Conservation (phyloP, 441 rosid species). For the Dalechampia spathulata region DNA sequence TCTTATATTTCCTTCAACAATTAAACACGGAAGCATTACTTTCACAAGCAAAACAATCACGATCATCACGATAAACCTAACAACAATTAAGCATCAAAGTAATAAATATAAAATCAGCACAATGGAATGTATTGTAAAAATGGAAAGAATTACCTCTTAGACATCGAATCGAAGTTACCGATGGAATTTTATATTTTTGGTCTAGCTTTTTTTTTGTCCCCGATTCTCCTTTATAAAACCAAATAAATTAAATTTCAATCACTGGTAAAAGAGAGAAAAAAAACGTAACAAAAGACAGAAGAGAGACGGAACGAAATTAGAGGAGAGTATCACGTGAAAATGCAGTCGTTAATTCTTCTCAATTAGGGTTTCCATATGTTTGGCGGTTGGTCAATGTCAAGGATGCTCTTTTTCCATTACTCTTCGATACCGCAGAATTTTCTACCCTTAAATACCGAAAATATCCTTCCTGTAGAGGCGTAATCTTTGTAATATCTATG, state of each 20-base stretch:
- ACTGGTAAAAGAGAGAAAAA: too few relatives aligned
- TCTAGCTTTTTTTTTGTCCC: background rate
- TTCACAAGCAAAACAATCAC: background rate
- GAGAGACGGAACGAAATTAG: background rate
- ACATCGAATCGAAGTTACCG: constrained; percentile 3
- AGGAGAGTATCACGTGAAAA: constrained; percentile 7
- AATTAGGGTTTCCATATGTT: constrained; percentile 6
- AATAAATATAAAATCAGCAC: background rate
- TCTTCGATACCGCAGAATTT: constrained; percentile 7
- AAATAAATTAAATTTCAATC: background rate
- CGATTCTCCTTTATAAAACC: too few relatives aligned
- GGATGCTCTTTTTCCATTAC: background rate
- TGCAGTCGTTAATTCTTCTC: background rate
- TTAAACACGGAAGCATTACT: background rate
- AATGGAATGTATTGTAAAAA: background rate
- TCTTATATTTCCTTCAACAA: background rate
- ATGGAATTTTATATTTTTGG: background rate
- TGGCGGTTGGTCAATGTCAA: constrained; percentile 6
- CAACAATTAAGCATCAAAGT: background rate
- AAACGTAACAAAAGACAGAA: background rate
- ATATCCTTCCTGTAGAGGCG: too few relatives aligned
- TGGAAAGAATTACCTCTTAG: constrained; percentile 6
- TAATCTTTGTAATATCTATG: too few relatives aligned
- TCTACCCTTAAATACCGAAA: background rate
- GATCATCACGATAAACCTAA: background rate